Evolutionary conservation across 1,284 basidiomycete species (phyloP), one percentile per base, ranked within the genome.

Genomic region (Omphalotus olearius): DNA sequence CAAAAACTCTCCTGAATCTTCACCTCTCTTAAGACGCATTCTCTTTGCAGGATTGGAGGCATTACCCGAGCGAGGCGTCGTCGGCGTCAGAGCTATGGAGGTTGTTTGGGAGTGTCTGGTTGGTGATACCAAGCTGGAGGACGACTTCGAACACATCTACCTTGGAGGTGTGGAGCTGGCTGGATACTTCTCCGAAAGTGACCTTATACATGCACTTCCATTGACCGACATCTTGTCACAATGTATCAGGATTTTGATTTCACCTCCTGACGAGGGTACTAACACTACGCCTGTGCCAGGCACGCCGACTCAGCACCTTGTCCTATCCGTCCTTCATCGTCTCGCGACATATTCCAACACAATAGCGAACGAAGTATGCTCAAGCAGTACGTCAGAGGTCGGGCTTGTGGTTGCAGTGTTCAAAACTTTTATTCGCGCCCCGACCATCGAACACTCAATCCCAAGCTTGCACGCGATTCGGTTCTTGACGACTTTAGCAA

Each of bases 31-130:
- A 40, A 80, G 74, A 54, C 75, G 82, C 18, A 78, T 85, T n/a
- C 61, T 90, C 13, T 81, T 80, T 13, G 77, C 82, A 17, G 85
- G 82, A 1, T 68, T 83, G 5, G 80, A 82, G 54, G 84, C 84
- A 0, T 68, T 90, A 59, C 65, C 66, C 6, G 84, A 88, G 61
- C 74, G 76, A n/a, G 88, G 86, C 1, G 80, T 78, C 52, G 72
- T 89, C 7, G 86, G 84, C 3, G 76, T 76, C 2, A 73, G 74
- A 13, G 88, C 85, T 0, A 71, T 89, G 5, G 85, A 88, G 47
- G 72, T 87, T 4, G 66, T 88, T 17, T 88, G 86, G 85, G 78
- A 80, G 55, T 84, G 82, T 51, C 63, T 86, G 23, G 83, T 85
- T 1, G 76, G 70, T 11, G 86, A 83, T 83, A 74, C 82, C 2